These are phyloP conservation scores for Alternaria dauci DNA, from an alignment of 2,329 filamentous ascomycete genomes.

Conservation along the genomic window DNA sequence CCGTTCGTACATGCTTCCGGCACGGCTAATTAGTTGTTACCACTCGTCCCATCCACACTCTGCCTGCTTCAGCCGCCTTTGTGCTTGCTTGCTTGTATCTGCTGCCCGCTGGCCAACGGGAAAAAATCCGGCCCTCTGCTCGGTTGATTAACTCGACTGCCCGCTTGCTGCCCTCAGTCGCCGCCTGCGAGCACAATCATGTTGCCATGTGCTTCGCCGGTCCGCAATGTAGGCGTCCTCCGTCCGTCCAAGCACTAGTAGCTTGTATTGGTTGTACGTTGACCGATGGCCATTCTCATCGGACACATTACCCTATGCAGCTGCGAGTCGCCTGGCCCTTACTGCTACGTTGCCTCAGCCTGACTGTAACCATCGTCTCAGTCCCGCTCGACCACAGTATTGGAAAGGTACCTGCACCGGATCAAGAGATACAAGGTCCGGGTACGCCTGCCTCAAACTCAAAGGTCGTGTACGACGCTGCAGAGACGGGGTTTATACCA, in stretches of 20 bases:
- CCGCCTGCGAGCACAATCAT: neutral
- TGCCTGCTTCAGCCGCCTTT: slow-evolving; percentile 14
- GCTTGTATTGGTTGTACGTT: slow-evolving; percentile 24
- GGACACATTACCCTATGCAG: slow-evolving; percentile 41
- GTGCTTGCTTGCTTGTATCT: slow-evolving; percentile 12
- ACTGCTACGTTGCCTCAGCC: slow-evolving; percentile 34
- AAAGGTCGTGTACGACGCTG: slow-evolving; percentile 37
- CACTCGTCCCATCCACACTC: slow-evolving; percentile 33
- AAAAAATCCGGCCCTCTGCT: slow-evolving; percentile 12
- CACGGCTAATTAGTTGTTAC: slow-evolving; percentile 49
- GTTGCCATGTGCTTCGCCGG: slow-evolving; percentile 30
- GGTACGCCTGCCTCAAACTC: slow-evolving; percentile 41
- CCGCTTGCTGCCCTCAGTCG: slow-evolving; percentile 7
- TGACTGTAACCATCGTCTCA: slow-evolving; percentile 44
- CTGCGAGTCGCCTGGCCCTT: slow-evolving; percentile 14
- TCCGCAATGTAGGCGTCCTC: slow-evolving; percentile 24
- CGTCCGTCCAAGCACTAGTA: slow-evolving; percentile 22
- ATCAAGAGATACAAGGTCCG: slow-evolving; percentile 46
- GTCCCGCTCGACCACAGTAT: slow-evolving; percentile 32
- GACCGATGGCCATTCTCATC: slow-evolving; percentile 27
- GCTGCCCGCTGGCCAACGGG: slow-evolving; percentile 35
- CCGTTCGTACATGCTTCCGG: slow-evolving; percentile 30
- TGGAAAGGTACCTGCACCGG: slow-evolving; percentile 47
- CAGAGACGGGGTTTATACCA: slow-evolving; percentile 44
- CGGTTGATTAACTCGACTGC: neutral